Percentiles rank a stretch among this genome's conserved stretches.
phyloP scores from a whole-genome alignment of 306 rosid genomes.

The Medicago arabica region DNA sequence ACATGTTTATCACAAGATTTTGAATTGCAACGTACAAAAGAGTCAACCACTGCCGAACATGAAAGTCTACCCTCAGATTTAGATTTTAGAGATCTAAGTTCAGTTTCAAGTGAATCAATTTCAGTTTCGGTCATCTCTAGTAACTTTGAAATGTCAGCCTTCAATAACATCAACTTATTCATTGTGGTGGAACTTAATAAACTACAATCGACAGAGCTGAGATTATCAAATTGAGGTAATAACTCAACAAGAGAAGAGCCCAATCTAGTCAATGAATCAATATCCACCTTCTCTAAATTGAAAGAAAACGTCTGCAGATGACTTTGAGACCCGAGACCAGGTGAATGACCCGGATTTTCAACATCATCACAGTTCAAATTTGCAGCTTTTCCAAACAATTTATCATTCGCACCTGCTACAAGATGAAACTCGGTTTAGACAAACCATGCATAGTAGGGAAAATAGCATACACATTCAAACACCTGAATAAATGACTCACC shows the following conservation, averaged over 20 bases:
- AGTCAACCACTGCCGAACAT: conserved; percentile 55
- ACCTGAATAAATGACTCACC: neutral
- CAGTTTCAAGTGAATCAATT: conserved; percentile 79
- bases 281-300: conserved; percentile 70
- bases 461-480: neutral
- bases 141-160: conserved; percentile 71
- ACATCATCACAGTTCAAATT: conserved; percentile 54
- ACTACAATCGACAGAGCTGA: conserved; percentile 51
- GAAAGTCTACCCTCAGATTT: conserved; percentile 46
- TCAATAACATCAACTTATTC: conserved; percentile 67
- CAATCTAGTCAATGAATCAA: conserved; percentile 49
- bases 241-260: conserved; percentile 58
- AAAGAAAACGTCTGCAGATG: conserved; percentile 53
- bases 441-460: neutral
- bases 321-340: conserved; percentile 53
- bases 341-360: conserved; percentile 55
- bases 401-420: conserved; percentile 68
- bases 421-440: conserved; percentile 27
- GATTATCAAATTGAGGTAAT: conserved; percentile 63
- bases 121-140: conserved; percentile 79
- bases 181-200: conserved; percentile 55
- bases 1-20: conserved; percentile 30
- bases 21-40: conserved; percentile 42
- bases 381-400: conserved; percentile 52
- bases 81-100: conserved; percentile 65